Base-by-base conservation (phyloP, 2,329 filamentous ascomycete species). In the Fusarium agapanthi region DNA sequence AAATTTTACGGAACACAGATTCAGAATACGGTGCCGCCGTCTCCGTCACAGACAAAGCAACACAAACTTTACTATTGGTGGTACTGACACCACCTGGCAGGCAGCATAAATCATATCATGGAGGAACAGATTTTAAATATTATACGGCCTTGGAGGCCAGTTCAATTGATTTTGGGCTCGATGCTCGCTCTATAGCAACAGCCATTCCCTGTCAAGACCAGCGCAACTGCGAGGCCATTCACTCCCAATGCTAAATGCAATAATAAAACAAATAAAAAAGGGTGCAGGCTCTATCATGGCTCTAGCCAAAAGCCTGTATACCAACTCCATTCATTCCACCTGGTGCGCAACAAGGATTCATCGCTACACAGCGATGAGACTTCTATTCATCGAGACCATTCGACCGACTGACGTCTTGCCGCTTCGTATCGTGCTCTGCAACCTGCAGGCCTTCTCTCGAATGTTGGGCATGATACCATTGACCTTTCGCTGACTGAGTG, bases 181-280 rank as follows among this genome's bases (percentile, higher is more conserved):
- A 69, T 72, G 72, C 71, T 74, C 71, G 68, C 64, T 74, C 71
- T 57, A 58, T 65, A 59, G 69, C 70, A 70, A 66, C 57, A 47
- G 69, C 65, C 50, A 37, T 40, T 62, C 44, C 51, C 45, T 70
- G 41, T 57, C 37, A 51, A 40, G 64, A 55, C 48, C 60, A 48
- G 35, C 63, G 56, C 56, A 44, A 51, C 41, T 45, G 43, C 38
- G 45, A 45, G 20, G 63, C 37, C 51, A 38, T 50, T 56, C 62
- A 47, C 59, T 61, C 47, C 51, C 26, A 38, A 72, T 69, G 51
- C 47, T 65, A 69, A 67, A 56, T 55, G 22, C 37, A 61, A 38
- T 53, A 28, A 67, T 54, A 54, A 59, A 59, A 72, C 48, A 55
- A 62, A 50, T 22, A 48, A 65, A 43, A 66, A 62, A 59, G 40